These are phyloP conservation scores for Bolboschoenus planiculmis DNA, from an alignment of 176 grass and related monocot genomes.

Conservation along the genomic window DNA sequence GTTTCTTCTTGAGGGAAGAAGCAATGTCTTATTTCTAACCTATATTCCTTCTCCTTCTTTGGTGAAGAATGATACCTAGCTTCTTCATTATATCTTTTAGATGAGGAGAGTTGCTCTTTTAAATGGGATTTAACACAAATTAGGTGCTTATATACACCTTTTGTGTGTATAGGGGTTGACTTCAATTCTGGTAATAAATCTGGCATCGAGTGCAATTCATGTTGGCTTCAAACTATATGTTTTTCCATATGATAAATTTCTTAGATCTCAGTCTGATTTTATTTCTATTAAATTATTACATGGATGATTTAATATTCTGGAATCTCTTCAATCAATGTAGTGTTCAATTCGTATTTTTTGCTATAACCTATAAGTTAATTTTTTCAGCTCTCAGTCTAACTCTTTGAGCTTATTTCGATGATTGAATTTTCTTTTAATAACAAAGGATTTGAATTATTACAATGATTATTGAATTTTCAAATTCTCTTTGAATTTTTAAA, in stretches of 20 bases:
- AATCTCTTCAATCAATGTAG: background rate
- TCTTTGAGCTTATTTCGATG: background rate
- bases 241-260: too few species aligned
- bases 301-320: background rate
- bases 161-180: too few species aligned
- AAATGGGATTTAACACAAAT: too few species aligned
- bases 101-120: too few species aligned
- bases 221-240: too few species aligned
- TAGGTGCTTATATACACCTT: too few species aligned
- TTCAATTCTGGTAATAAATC: too few species aligned
- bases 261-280: too few species aligned
- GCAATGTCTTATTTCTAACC: background rate
- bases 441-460: background rate
- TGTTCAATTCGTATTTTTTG: background rate
- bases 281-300: too few species aligned
- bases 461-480: too few species aligned
- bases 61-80: background rate
- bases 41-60: background rate
- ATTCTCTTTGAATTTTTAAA: too few species aligned
- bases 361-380: background rate
- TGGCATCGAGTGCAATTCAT: too few species aligned
- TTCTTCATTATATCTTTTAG: background rate
- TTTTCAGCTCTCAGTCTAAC: background rate
- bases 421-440: background rate
- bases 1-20: background rate